Evolutionary conservation across 2,329 filamentous ascomycete genomes (phyloP).

Genomic region (Diplodia sapinea): DNA sequence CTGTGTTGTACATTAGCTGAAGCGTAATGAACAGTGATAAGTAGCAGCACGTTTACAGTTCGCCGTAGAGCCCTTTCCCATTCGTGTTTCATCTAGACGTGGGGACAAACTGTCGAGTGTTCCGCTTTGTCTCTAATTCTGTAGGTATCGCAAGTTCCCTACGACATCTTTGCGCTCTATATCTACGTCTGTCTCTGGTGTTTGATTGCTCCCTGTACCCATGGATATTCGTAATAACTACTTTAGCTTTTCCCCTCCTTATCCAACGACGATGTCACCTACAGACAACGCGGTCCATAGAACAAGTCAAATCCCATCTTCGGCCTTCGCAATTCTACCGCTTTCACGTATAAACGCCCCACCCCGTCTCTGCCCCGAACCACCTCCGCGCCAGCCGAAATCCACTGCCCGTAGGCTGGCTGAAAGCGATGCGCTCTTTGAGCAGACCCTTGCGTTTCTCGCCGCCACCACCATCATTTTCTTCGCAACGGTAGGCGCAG

Average conservation of each 20-base stretch:
- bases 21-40: background rate
- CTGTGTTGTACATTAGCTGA: background rate
- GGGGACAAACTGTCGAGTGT: background rate
- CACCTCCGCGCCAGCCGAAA: slow-evolving; percentile 63
- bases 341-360: slow-evolving; percentile 60
- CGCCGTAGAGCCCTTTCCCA: background rate
- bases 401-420: slow-evolving; percentile 69
- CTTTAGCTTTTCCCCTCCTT: too few relatives aligned
- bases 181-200: background rate
- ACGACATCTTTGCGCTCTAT: background rate
- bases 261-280: background rate
- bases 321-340: background rate
- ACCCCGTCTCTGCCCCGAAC: slow-evolving; percentile 61
- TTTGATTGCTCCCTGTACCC: background rate
- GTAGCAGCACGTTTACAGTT: background rate
- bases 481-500: background rate
- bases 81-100: background rate
- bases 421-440: slow-evolving; percentile 66
- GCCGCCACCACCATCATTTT: background rate
- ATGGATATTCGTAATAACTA: background rate
- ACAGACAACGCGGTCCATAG: background rate
- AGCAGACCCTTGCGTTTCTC: slow-evolving; percentile 42
- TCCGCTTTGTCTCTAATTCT: background rate
- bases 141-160: background rate
- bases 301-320: background rate